Evolutionary conservation across 169 alveolate species (phyloP).

Genomic region (Eimeria maxima): DNA sequence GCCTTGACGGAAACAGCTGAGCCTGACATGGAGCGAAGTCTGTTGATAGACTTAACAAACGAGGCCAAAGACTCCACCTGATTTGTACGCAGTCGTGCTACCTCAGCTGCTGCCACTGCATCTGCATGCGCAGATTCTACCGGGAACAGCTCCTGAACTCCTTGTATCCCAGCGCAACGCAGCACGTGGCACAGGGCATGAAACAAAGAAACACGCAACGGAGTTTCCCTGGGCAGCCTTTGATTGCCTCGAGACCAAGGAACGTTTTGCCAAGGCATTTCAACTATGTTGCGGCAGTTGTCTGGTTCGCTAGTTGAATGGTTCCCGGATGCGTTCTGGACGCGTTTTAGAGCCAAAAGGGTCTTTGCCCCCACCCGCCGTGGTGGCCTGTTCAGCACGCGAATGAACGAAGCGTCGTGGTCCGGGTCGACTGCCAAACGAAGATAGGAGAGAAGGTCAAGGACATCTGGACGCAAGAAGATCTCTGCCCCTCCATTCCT

Average conservation of each 20-base stretch:
- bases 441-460: slow-evolving; percentile 87
- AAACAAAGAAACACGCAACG: slow-evolving; percentile 19
- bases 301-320: neutral
- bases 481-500: slow-evolving; percentile 68
- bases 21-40: slow-evolving; percentile 19
- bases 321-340: neutral
- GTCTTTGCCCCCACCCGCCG: slow-evolving; percentile 87
- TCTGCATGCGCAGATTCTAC: neutral
- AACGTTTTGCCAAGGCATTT: slow-evolving; percentile 59
- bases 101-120: slow-evolving; percentile 47
- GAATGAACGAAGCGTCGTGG: slow-evolving; percentile 88
- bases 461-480: slow-evolving; percentile 47
- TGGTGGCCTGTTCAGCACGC: slow-evolving; percentile 88
- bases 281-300: neutral
- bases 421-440: slow-evolving; percentile 87
- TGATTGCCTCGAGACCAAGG: slow-evolving; percentile 33
- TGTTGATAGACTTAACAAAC: neutral
- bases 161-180: slow-evolving; percentile 1
- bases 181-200: slow-evolving; percentile 57
- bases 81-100: slow-evolving; percentile 56
- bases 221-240: neutral
- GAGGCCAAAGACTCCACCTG: slow-evolving; percentile 57
- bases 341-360: slow-evolving; percentile 56
- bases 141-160: neutral
- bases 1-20: slow-evolving; percentile 41